A percentile compares a stretch with the other conserved stretches of the same genome.
Evolutionary conservation across 345 rosid genomes (phyloP).

Genomic region (Psidium friedrichsthalianum): DNA sequence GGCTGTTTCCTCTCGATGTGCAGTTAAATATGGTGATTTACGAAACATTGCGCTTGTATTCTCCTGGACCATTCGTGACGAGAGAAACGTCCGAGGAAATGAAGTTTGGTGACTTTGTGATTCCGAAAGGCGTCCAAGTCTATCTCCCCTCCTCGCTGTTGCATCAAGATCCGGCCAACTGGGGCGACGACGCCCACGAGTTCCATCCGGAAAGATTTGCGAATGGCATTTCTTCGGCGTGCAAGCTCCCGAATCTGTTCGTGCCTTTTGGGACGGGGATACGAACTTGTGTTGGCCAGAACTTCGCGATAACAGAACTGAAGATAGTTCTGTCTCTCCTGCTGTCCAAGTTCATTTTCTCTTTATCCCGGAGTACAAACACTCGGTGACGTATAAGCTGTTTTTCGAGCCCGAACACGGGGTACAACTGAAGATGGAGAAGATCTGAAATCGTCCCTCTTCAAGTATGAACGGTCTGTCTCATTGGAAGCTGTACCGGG

Average conservation of each 20-base stretch:
- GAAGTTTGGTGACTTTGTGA: conserved; percentile 7
- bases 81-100: conserved; percentile 9
- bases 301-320: conserved; percentile 8
- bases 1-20: background rate
- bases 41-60: conserved; percentile 18
- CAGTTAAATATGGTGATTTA: conserved; percentile 21
- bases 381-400: conserved; percentile 4
- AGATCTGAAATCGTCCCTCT: background rate
- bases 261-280: conserved; percentile 12
- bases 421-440: conserved; percentile 4
- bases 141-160: conserved; percentile 3
- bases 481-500: background rate
- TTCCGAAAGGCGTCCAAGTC: conserved; percentile 14
- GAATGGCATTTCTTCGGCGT: conserved; percentile 2
- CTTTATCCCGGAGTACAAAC: conserved; percentile 11
- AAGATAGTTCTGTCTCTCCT: conserved; percentile 12
- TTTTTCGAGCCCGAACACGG: conserved; percentile 13
- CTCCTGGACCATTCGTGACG: conserved; percentile 3
- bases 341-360: conserved; percentile 14
- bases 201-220: conserved; percentile 23
- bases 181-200: conserved; percentile 13
- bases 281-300: conserved; percentile 6
- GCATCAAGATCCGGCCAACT: conserved; percentile 8
- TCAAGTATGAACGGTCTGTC: background rate
- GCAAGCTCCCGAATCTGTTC: conserved; percentile 3